Base-by-base conservation (phyloP, 2,329 filamentous ascomycete species). In the Paecilomyces fulvus region DNA sequence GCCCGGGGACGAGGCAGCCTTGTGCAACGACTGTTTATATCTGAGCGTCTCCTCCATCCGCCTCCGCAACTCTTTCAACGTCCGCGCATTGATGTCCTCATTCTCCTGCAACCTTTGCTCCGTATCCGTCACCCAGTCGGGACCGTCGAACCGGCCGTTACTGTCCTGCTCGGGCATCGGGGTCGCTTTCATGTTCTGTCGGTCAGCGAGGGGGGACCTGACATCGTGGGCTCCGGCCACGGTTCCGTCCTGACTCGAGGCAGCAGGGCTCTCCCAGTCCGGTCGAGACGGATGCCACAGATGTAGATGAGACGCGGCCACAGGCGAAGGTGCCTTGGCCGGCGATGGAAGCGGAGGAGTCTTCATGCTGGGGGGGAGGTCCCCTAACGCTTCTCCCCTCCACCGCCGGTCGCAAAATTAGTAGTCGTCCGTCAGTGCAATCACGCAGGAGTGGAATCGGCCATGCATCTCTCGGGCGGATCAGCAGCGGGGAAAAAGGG, bases 31-130 rank as follows among this genome's bases (percentile, higher is more conserved):
- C 58, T 75, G 73, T 55, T 75, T 72, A 55, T 71, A 70, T 31
- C 69, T 66, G 30, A 75, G 64, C 46, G 73, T 63, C 55, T 75
- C 73, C 58, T 75, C 73, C 72, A 76, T 75, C 63, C 71, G 69
- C 59, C 68, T 69, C 55, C 70, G 70, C 49, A 76, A 56, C 56
- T 75, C 71, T 37, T 73, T 71, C 9, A 76, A 62, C 17, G 71
- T 74, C 52, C 71, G 70, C 55, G 69, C 65, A 56, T 65, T 70
- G 53, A 61, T 68, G 54, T 61, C 69, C 53, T 69, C 65, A 49
- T 70, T 69, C 54, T 69, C 65, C 48, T 66, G 62, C 17, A 33
- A 55, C 33, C 63, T 63, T 53, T 58, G 61, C 25, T 57, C 61
- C 12, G 59, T 54, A 59, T 65, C 64, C 30, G 61, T 51, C 6